Evolutionary conservation across 257 asterid genomes (phyloP), one percentile per base, ranked within the genome.

Genomic region (Linaria vulgaris): DNA sequence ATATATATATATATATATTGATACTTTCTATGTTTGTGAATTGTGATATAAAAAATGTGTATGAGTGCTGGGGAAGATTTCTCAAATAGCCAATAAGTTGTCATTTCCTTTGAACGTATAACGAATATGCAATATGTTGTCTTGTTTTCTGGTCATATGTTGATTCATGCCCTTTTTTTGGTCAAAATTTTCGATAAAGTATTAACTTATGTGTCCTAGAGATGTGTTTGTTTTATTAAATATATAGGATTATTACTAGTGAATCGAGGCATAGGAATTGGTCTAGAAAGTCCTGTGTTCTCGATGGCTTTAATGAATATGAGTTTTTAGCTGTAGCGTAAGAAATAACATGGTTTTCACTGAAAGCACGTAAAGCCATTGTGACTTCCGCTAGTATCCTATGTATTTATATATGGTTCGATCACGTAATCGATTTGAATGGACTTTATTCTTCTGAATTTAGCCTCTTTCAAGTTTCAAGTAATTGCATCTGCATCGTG

Each of bases 351-450:
- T 25, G 56, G 19, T 23, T 12, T 12, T 64, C 16, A n/a, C 44
- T 24, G 3, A 23, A 39, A 24, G 37, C 46, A 30, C 64, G 21
- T 27, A 21, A 19, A n/a, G 24, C 64, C 7, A 27, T 54, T 27
- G 23, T 21, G 10, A 47, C 16, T 31, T 46, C 48, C 10, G n/a
- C 15, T 48, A 58, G 51, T 20, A n/a, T 39, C 25, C 10, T 5
- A 15, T 37, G 45, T 43, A n/a, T n/a, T n/a, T 47, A 24, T 51
- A 22, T 43, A 24, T 44, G 52, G 49, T 30, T 59, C 3, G 47
- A 39, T n/a, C 57, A 56, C 57, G 24, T 52, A 52, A 66, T 67
- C 49, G 45, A 39, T 43, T 39, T 51, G 63, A 5, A 59, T 54
- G 25, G 61, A 34, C 54, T 31, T 31, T 44, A 17, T 39, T 44